Conservation (phyloP, 2,329 filamentous ascomycete species). For the Monosporascus cannonballus region DNA sequence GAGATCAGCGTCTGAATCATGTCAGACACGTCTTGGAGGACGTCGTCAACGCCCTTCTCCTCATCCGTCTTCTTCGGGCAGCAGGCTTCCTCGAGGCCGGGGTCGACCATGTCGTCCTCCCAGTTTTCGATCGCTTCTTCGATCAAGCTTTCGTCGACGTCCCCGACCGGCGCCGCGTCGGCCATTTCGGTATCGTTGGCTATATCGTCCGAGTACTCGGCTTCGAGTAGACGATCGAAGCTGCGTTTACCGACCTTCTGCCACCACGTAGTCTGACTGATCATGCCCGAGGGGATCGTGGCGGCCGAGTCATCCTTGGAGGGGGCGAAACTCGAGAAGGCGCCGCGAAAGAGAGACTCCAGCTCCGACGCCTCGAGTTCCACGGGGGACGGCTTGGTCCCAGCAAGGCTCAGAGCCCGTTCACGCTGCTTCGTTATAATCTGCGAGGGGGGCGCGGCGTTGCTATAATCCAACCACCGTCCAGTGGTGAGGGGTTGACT, state of each 20-base stretch:
- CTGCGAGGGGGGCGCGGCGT: slow-evolving; percentile 51
- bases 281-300: slow-evolving; percentile 60
- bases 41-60: slow-evolving; percentile 60
- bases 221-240: slow-evolving; percentile 59
- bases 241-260: slow-evolving; percentile 60
- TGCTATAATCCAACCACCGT: slow-evolving; percentile 64
- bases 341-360: slow-evolving; percentile 68
- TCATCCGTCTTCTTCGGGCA: slow-evolving; percentile 43
- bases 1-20: slow-evolving; percentile 71
- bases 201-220: slow-evolving; percentile 32
- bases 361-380: slow-evolving; percentile 60
- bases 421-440: slow-evolving; percentile 62
- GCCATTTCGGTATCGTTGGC: slow-evolving; percentile 26
- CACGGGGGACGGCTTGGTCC: slow-evolving; percentile 47
- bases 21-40: slow-evolving; percentile 68
- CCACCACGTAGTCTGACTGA: slow-evolving; percentile 68
- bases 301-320: slow-evolving; percentile 67
- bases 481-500: slow-evolving; percentile 60
- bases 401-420: slow-evolving; percentile 61
- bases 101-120: slow-evolving; percentile 53
- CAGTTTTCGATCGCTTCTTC: slow-evolving; percentile 51
- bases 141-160: slow-evolving; percentile 46
- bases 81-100: slow-evolving; percentile 47
- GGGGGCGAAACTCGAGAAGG: slow-evolving; percentile 76
- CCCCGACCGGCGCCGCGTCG: slow-evolving; percentile 22